Percentiles rank a stretch among this genome's conserved stretches.
phyloP scores from a whole-genome alignment of 2,329 filamentous ascomycete species.

The Septoria petroselini region DNA sequence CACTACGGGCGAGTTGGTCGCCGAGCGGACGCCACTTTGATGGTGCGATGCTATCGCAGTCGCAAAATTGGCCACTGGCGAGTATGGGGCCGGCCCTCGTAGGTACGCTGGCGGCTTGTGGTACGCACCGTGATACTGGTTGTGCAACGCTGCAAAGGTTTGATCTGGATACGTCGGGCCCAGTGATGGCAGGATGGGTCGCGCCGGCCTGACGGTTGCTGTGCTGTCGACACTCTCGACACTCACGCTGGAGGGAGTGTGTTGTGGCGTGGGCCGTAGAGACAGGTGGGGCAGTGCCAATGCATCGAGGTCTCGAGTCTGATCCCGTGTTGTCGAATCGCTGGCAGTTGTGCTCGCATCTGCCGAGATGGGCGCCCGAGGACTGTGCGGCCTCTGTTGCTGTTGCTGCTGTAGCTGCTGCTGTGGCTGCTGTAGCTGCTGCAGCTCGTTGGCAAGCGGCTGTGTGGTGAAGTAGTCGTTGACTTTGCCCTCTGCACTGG shows the following conservation, averaged over 20 bases:
- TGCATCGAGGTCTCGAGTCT: conserved; percentile 19
- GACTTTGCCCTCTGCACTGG: background rate
- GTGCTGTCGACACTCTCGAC: conserved; percentile 42
- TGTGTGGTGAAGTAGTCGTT: conserved; percentile 19
- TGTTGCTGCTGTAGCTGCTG: background rate
- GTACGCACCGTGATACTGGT: conserved; percentile 42
- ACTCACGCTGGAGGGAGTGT: conserved; percentile 44
- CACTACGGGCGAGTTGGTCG: conserved; percentile 46
- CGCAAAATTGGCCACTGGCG: conserved; percentile 27
- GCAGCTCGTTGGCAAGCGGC: conserved; percentile 5
- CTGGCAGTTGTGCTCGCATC: conserved; percentile 7
- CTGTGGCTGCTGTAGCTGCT: background rate
- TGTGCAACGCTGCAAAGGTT: conserved; percentile 49
- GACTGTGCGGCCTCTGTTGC: background rate
- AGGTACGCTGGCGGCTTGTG: conserved; percentile 34
- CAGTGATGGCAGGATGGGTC: conserved; percentile 28
- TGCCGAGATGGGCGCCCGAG: background rate
- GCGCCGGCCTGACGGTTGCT: conserved; percentile 34
- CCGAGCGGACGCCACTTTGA: conserved; percentile 1
- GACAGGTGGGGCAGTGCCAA: conserved; percentile 18
- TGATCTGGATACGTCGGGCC: conserved; percentile 49
- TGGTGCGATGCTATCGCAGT: conserved; percentile 42
- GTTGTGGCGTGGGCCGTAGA: conserved; percentile 40
- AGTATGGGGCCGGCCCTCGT: conserved; percentile 1
- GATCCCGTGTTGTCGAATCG: conserved; percentile 24